Evolutionary conservation across 345 rosid genomes (phyloP).

Genomic region (Luvunga scandens): DNA sequence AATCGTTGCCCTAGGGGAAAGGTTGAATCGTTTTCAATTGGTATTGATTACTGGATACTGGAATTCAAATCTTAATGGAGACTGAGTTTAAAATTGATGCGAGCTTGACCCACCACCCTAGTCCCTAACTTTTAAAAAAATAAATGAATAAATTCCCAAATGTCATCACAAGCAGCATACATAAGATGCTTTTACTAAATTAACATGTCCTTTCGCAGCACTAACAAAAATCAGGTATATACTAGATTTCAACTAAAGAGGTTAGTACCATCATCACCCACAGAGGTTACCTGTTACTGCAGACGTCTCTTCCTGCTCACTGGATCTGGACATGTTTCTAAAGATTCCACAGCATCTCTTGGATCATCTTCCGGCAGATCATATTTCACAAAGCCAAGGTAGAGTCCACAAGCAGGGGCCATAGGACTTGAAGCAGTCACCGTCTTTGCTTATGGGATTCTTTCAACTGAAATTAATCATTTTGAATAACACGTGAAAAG

Average conservation of each 20-base stretch:
- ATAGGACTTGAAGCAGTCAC: conserved; percentile 72
- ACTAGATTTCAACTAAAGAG: neutral
- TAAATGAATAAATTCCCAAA: too few relatives aligned
- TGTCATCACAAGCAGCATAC: neutral
- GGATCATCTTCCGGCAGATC: conserved; percentile 42
- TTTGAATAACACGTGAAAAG: neutral
- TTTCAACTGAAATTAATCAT: conserved; percentile 46
- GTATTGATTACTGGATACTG: too few relatives aligned
- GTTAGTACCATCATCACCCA: neutral
- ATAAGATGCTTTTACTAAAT: neutral
- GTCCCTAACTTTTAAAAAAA: too few relatives aligned
- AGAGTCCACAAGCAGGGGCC: conserved; percentile 89
- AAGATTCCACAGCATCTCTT: neutral
- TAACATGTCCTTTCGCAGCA: neutral
- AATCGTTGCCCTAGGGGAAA: too few relatives aligned
- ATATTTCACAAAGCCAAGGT: conserved; percentile 78
- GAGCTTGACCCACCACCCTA: too few relatives aligned
- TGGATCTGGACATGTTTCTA: neutral
- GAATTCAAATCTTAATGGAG: too few relatives aligned
- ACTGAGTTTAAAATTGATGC: too few relatives aligned
- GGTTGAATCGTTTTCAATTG: too few relatives aligned
- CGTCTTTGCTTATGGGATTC: conserved; percentile 66
- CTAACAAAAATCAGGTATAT: neutral
- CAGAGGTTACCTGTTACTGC: too few relatives aligned
- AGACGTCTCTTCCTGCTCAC: neutral